Evolutionary conservation across 768 basidiomycete genomes (phyloP).

Genomic region (Mycena capillaripes): DNA sequence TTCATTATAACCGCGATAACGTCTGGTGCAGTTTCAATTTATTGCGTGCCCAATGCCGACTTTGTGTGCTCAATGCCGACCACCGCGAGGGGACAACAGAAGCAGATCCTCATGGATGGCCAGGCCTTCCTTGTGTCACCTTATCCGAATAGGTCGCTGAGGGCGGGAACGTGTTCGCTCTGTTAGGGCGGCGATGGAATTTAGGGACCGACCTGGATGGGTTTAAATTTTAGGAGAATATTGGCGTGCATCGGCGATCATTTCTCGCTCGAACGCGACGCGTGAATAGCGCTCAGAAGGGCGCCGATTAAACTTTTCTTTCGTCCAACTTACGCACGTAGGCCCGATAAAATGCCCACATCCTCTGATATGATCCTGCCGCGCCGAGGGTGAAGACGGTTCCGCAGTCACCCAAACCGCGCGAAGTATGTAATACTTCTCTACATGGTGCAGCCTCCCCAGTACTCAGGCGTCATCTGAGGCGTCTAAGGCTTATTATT

Average conservation of each 20-base stretch:
- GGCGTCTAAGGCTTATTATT: conserved; percentile 3
- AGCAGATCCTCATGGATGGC: conserved; percentile 6
- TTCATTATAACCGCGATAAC: conserved; percentile 14
- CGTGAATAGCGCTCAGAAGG: conserved; percentile 16
- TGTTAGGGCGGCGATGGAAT: conserved; percentile 22
- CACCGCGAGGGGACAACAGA: conserved; percentile 21
- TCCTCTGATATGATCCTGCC: conserved; percentile 23
- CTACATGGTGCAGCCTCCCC: conserved; percentile 17
- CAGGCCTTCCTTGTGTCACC: conserved; percentile 9
- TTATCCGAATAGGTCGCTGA: conserved; percentile 26
- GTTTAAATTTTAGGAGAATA: conserved; percentile 28
- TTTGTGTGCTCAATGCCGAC: neutral
- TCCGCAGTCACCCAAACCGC: neutral
- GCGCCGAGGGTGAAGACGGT: neutral
- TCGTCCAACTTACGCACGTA: conserved; percentile 16
- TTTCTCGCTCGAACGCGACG: conserved; percentile 10
- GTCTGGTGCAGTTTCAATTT: conserved; percentile 24
- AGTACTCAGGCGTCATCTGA: neutral
- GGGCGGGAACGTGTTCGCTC: conserved; percentile 25
- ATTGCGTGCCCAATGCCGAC: conserved; percentile 5
- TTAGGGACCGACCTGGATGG: neutral
- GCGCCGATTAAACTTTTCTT: conserved; percentile 13
- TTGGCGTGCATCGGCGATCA: conserved; percentile 28
- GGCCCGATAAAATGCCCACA: conserved; percentile 15
- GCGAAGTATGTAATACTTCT: conserved; percentile 21